A percentile compares a stretch with the other conserved stretches of the same genome.
These are phyloP conservation scores for Mycena crocata DNA, from an alignment of 768 basidiomycete species.

Conservation along the genomic window DNA sequence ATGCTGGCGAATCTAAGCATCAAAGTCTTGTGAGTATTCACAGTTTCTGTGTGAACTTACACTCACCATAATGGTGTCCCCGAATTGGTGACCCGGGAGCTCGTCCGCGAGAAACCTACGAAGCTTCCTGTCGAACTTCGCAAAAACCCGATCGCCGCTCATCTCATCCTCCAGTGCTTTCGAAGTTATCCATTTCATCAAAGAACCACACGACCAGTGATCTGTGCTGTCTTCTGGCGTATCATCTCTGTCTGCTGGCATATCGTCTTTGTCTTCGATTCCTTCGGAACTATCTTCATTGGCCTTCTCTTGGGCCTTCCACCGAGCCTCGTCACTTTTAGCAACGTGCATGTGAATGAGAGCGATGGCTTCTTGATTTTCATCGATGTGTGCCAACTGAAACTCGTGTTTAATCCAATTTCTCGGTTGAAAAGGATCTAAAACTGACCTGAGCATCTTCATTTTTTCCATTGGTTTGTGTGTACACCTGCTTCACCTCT, in stretches of 20 bases:
- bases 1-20: constrained; percentile 35
- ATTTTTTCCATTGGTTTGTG: constrained; percentile 1
- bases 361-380: constrained; percentile 7
- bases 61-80: constrained; percentile 15
- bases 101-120: constrained; percentile 1
- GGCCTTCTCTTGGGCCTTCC: background rate
- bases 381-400: background rate
- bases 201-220: constrained; percentile 4
- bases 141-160: background rate
- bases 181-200: constrained; percentile 1
- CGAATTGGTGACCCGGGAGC: background rate
- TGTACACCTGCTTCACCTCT: background rate
- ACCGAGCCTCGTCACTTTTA: background rate
- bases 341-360: background rate
- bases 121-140: background rate
- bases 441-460: constrained; percentile 4
- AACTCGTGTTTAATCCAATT: background rate
- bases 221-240: background rate
- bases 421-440: constrained; percentile 14
- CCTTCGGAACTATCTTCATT: background rate
- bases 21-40: background rate
- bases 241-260: background rate
- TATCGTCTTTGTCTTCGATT: background rate
- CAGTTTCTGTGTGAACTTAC: background rate
- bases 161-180: background rate